Evolutionary conservation across 2,329 filamentous ascomycete species (phyloP).

Genomic region (Thelonectria blattea): DNA sequence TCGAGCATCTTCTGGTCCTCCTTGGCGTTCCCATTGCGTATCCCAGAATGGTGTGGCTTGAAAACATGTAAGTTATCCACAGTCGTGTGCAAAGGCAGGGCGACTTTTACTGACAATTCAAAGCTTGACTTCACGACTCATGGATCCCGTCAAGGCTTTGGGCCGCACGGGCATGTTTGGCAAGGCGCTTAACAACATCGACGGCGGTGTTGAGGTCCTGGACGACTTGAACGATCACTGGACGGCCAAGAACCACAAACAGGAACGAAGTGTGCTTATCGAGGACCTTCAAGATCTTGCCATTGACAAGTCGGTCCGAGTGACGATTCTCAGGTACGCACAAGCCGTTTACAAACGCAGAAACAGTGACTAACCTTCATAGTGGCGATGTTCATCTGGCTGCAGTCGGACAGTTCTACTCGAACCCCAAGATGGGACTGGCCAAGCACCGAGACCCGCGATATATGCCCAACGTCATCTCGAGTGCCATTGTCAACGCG

Average conservation of each 20-base stretch:
- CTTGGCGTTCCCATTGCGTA: conserved; percentile 86
- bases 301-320: conserved; percentile 86
- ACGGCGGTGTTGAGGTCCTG: conserved; percentile 88
- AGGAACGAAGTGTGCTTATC: conserved; percentile 84
- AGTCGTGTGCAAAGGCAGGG: neutral
- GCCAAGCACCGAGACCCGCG: conserved; percentile 90
- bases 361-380: neutral
- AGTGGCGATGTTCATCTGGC: conserved; percentile 94
- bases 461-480: conserved; percentile 96
- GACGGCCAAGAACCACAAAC: conserved; percentile 94
- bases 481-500: conserved; percentile 91
- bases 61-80: conserved; percentile 65
- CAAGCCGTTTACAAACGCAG: neutral
- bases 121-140: conserved; percentile 79
- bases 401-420: conserved; percentile 93
- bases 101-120: conserved; percentile 40
- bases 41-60: conserved; percentile 73
- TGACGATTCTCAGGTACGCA: conserved; percentile 80
- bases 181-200: conserved; percentile 83
- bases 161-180: conserved; percentile 83
- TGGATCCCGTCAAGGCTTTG: conserved; percentile 89
- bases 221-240: conserved; percentile 96
- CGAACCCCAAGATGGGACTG: conserved; percentile 79
- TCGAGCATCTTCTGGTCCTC: conserved; percentile 88
- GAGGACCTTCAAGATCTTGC: conserved; percentile 93